Conservation (phyloP, 805 yeast genomes). For the Candida ulmi region DNA sequence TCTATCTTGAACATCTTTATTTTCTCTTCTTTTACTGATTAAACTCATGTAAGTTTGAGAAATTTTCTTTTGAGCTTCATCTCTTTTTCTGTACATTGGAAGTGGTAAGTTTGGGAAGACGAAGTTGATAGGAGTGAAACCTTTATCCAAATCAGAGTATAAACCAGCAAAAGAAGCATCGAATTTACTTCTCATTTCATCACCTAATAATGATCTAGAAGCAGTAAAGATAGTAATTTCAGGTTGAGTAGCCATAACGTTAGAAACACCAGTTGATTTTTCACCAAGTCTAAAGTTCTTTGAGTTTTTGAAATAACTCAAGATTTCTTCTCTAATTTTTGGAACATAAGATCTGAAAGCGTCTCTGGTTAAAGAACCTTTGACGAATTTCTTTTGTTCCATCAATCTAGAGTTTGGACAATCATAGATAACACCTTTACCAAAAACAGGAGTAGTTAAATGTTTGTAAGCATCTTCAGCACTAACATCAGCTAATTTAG, state of each 20-base stretch:
- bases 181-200: constrained; percentile 80
- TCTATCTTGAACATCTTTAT: constrained; percentile 74
- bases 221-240: constrained; percentile 97
- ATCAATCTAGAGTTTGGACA: constrained; percentile 89
- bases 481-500: constrained; percentile 81
- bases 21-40: constrained; percentile 65
- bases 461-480: constrained; percentile 97
- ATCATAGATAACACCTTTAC: constrained; percentile 95
- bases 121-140: constrained; percentile 93
- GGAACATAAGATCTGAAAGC: constrained; percentile 87
- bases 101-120: constrained; percentile 93
- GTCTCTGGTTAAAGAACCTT: constrained; percentile 79
- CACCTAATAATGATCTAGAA: constrained; percentile 84
- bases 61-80: constrained; percentile 78
- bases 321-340: constrained; percentile 71
- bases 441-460: constrained; percentile 98
- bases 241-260: constrained; percentile 82
- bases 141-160: constrained; percentile 90
- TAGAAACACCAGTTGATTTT: constrained; percentile 42
- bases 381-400: constrained; percentile 98
- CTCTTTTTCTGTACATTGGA: constrained; percentile 80
- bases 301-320: constrained; percentile 54
- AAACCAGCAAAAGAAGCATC: constrained; percentile 79
- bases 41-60: constrained; percentile 76
- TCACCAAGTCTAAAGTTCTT: constrained; percentile 39